Base-by-base conservation (phyloP, 2,329 filamentous ascomycete genomes). In the Magnaporthiopsis incrustans region DNA sequence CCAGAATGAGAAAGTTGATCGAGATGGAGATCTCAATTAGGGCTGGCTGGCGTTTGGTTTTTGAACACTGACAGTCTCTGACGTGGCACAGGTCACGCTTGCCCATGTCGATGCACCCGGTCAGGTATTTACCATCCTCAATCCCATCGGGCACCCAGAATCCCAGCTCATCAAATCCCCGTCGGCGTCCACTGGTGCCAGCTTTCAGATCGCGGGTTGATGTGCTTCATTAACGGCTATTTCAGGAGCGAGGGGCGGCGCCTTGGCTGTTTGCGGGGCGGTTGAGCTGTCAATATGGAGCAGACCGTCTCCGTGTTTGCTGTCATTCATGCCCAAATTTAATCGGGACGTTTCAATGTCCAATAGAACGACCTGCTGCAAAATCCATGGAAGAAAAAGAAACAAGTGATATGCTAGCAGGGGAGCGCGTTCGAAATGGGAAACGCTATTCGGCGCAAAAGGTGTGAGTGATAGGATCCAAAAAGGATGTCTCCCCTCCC, bases 401-500 rank as follows among this genome's bases (percentile, higher is more conserved):
- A 18, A 15, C 5, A 14, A 6, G 35, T 38, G 35, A 38, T 15
- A 38, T 15, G 5, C 5, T 4, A 15, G 35, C 2, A 15, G 35
- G 35, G 33, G 11, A 33, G 11, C 32, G 30, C 30, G 7, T 5
- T 10, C 32, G 5, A 11, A 1, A 33, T 33, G 2, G 32, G 32
- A 8, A 50, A 50, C 22, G 38, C 6, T 18, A 3, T 25, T n/a
- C 22, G 14, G 58, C 14, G 10, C 18, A 35, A 59, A 58, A 58
- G 57, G 25, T 2, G 12, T 18, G 10, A 12, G 3, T 53, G 35
- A n/a, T 11, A 35, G 12, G 33, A 25, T n/a, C 22, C 58, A 60
- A 60, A 60, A 60, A 60, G 32, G n/a, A 22, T 22, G 26, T 60
- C 58, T 60, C 58, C 58, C 58, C 58, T 60, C 58, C 58, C 58